A percentile compares a stretch with the other conserved stretches of the same genome.
Evolutionary conservation across 1,139 yeast species (phyloP).

Genomic region (Diutina rugosa): DNA sequence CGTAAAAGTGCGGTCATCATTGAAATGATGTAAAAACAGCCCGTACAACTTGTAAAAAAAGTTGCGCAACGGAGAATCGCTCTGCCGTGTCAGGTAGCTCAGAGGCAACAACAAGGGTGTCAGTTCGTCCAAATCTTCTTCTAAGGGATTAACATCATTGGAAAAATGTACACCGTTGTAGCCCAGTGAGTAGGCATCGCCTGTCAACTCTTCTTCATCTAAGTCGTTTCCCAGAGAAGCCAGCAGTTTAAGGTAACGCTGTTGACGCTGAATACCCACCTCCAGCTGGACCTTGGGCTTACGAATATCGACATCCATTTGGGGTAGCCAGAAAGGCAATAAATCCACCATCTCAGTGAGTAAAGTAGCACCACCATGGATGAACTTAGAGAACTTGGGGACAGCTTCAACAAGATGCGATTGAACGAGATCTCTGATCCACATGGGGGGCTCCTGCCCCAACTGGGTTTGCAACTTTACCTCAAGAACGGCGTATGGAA

Average conservation of each 20-base stretch:
- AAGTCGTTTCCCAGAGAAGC: conserved; percentile 34
- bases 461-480: conserved; percentile 93
- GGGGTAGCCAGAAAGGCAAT: conserved; percentile 97
- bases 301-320: conserved; percentile 90
- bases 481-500: conserved; percentile 95
- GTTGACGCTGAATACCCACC: conserved; percentile 40
- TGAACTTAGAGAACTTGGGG: conserved; percentile 92
- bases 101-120: conserved; percentile 29
- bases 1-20: conserved; percentile 58
- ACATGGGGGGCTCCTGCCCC: conserved; percentile 97
- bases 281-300: conserved; percentile 66
- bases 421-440: conserved; percentile 88
- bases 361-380: conserved; percentile 87
- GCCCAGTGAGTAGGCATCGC: conserved; percentile 19
- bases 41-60: conserved; percentile 23
- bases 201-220: conserved; percentile 29
- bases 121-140: conserved; percentile 33
- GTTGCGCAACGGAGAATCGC: conserved; percentile 19
- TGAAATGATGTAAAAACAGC: conserved; percentile 32
- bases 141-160: conserved; percentile 34
- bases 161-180: conserved; percentile 30
- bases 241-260: conserved; percentile 17
- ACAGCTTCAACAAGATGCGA: conserved; percentile 96
- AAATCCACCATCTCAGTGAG: conserved; percentile 71
- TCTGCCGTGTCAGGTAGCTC: conserved; percentile 15